Evolutionary conservation across 2,329 filamentous ascomycete species (phyloP).

Genomic region (Fusarium anthophilum): DNA sequence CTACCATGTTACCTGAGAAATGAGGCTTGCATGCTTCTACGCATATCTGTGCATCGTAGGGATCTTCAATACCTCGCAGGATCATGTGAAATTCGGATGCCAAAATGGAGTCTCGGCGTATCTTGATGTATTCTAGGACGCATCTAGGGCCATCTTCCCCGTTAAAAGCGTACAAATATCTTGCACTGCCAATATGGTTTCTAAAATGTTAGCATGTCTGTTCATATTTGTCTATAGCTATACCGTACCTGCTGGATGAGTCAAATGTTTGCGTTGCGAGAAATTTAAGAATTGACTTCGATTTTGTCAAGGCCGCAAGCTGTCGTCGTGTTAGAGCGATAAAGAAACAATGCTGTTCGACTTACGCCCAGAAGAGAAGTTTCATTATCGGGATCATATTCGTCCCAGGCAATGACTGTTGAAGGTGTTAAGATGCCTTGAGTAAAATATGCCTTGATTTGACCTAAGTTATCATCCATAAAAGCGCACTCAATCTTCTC

Average conservation of each 20-base stretch:
- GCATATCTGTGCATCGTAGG: background rate
- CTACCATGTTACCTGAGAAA: background rate
- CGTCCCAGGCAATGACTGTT: background rate
- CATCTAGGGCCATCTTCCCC: background rate
- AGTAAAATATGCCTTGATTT: background rate
- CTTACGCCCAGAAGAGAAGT: conserved; percentile 2
- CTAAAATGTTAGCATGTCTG: background rate
- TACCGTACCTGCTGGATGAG: background rate
- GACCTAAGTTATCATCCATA: rapidly evolving
- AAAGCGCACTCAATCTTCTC: rapidly evolving
- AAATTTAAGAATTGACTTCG: background rate
- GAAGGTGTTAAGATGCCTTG: background rate
- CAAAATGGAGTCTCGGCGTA: background rate
- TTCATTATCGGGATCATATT: background rate
- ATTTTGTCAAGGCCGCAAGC: background rate
- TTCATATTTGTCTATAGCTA: no score
- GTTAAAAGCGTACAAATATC: background rate
- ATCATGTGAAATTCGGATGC: background rate
- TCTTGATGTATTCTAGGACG: background rate
- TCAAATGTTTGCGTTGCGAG: background rate
- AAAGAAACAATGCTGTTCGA: rapidly evolving
- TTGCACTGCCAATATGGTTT: background rate
- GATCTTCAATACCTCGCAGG: background rate
- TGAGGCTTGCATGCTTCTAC: background rate
- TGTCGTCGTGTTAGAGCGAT: rapidly evolving